These are phyloP conservation scores for Glebionis coronaria DNA, from an alignment of 129 eudicot genomes.

Conservation along the genomic window DNA sequence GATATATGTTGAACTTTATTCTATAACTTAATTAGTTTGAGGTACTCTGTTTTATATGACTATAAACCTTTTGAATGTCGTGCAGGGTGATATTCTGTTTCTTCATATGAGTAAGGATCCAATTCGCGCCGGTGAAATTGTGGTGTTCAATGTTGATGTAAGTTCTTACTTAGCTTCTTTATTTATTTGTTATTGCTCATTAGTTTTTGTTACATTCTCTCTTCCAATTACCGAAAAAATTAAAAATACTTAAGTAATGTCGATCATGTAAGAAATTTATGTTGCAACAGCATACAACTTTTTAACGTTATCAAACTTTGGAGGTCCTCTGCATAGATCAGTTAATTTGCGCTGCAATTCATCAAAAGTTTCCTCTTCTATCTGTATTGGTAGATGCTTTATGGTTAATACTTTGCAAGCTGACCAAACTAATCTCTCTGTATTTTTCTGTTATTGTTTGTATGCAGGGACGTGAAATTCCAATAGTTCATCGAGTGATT, in stretches of 20 bases:
- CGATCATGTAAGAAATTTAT: slow-evolving; percentile 12
- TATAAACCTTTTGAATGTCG: slow-evolving; percentile 17
- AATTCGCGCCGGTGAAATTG: slow-evolving; percentile 94
- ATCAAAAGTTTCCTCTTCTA: too few species aligned
- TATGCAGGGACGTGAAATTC: slow-evolving; percentile 81
- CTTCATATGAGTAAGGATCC: slow-evolving; percentile 94
- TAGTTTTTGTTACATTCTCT: neutral
- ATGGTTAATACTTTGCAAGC: neutral
- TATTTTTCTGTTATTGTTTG: slow-evolving; percentile 14
- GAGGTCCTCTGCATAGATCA: too few species aligned
- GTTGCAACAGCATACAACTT: neutral
- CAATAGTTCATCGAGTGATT: slow-evolving; percentile 87
- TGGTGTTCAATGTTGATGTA: slow-evolving; percentile 95
- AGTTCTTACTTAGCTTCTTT: slow-evolving; percentile 17
- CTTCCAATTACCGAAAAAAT: too few species aligned
- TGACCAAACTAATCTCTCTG: slow-evolving; percentile 1
- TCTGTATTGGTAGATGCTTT: neutral
- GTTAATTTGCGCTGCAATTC: neutral
- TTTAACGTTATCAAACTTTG: too few species aligned
- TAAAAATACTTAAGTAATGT: neutral
- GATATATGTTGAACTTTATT: neutral
- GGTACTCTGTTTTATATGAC: neutral
- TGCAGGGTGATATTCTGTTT: slow-evolving; percentile 97
- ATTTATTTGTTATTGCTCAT: neutral
- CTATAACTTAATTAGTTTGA: too few species aligned